Evolutionary conservation across 2,329 filamentous ascomycete species (phyloP), one percentile per base, ranked within the genome.

Genomic region (Fusarium algeriense): DNA sequence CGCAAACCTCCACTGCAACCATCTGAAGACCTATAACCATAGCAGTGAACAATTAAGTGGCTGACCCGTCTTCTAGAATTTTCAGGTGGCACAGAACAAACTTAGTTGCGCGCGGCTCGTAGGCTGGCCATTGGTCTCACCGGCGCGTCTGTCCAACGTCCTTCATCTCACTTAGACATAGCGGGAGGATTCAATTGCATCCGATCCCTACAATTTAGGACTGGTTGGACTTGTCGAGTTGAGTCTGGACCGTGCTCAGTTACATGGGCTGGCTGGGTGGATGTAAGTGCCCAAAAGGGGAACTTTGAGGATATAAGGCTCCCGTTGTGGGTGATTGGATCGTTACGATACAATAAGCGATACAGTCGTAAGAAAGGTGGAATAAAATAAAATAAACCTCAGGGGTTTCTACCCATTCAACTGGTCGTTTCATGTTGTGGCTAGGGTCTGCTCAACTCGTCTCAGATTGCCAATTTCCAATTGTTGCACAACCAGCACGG

Each of bases 401-500:
- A 72, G 54, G 70, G 70, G 69, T n/a, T 11, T 37, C 48, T 50
- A 43, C 26, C 64, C 44, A 68, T 67, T 70, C 44, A 59, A 67
- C 34, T 57, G 44, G 57, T 54, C 40, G 74, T 76, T 76, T 76
- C 74, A 75, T 59, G 63, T 68, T 60, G 40, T 61, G 48, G 62
- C 65, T 41, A 60, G 73, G 68, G 63, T 57, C 37, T 58, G 52
- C 64, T 52, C 58, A 45, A 68, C 55, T 59, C 61, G 74, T 76
- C 74, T 76, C 74, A 75, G 74, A 74, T 75, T 76, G 66, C 66
- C 62, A 75, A 75, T 76, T 74, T 76, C 69, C 69, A 73, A 52
- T 49, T 45, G 35, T 52, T 52, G 40, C 58, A 67, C 67, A 60
- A 61, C 23, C 55, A 35, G 57, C 53, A 73, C 63, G 32, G 64